Conservation (phyloP, 805 yeast genomes). For the Diddensiella caesifluorescens region DNA sequence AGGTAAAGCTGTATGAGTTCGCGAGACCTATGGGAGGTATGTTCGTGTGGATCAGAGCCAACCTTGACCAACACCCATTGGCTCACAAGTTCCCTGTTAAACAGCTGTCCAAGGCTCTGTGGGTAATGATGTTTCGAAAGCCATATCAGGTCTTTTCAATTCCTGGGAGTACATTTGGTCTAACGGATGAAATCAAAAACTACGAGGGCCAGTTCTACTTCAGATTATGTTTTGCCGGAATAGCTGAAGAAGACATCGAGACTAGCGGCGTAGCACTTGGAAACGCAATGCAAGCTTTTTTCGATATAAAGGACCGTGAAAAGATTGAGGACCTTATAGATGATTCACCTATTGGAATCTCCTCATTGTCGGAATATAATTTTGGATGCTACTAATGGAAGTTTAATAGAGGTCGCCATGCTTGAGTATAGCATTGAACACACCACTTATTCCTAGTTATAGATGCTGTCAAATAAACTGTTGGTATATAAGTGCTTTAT, state of each 20-base stretch:
- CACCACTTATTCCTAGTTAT: no score
- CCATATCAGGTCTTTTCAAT: slow-evolving; percentile 15
- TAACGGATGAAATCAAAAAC: slow-evolving; percentile 8
- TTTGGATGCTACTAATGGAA: no score
- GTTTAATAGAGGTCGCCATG: no score
- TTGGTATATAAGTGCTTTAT: no score
- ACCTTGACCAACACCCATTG: slow-evolving; percentile 45
- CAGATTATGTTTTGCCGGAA: slow-evolving; percentile 21
- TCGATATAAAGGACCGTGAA: slow-evolving; percentile 9
- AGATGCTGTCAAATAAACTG: no score
- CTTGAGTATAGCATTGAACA: no score
- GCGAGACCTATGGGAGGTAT: slow-evolving; percentile 46
- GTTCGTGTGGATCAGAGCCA: slow-evolving; percentile 47
- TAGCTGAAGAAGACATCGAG: slow-evolving; percentile 12
- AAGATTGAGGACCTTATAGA: slow-evolving; percentile 10
- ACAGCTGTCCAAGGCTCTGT: slow-evolving; percentile 17
- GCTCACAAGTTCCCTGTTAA: slow-evolving; percentile 5
- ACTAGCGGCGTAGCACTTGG: slow-evolving; percentile 17
- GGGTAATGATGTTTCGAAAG: slow-evolving; percentile 11
- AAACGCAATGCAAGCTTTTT: slow-evolving; percentile 16
- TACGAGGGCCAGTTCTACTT: slow-evolving; percentile 8
- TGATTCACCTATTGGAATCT: slow-evolving; percentile 1
- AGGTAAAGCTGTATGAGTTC: slow-evolving; percentile 10
- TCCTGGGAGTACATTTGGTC: slow-evolving; percentile 18
- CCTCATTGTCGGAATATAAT: no score